These are phyloP conservation scores for Rhododendron ferrugineum DNA, from an alignment of 148 eudicot genomes.

Conservation along the genomic window DNA sequence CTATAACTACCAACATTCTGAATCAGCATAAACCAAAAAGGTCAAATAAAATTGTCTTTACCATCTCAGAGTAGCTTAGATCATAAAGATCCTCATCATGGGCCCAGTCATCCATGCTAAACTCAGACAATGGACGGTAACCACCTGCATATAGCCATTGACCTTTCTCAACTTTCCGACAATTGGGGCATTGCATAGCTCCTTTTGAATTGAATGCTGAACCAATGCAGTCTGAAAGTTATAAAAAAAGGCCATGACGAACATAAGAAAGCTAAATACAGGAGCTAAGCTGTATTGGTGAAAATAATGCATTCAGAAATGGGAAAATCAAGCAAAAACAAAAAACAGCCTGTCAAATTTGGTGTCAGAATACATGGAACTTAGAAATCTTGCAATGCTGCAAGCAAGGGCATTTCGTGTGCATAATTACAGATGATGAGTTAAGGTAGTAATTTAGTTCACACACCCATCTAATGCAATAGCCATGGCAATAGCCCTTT, in stretches of 20 bases:
- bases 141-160: conserved; percentile 89
- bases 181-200: conserved; percentile 97
- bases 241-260: conserved; percentile 10
- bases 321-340: not conserved
- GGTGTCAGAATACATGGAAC: not conserved
- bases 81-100: conserved; percentile 94
- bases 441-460: not conserved
- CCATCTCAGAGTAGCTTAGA: conserved; percentile 82
- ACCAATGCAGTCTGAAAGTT: conserved; percentile 87
- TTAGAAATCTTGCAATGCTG: not conserved
- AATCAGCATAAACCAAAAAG: not conserved
- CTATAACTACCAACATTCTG: not conserved
- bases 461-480: not conserved
- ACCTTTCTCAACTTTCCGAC: conserved; percentile 96
- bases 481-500: not conserved
- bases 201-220: conserved; percentile 94
- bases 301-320: not conserved
- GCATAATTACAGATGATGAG: not conserved
- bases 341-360: not conserved
- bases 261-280: not conserved
- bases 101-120: conserved; percentile 71
- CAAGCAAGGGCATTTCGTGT: not conserved
- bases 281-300: not conserved
- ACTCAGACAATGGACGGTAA: conserved; percentile 60
- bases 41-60: conserved; percentile 28